These are phyloP conservation scores for Euptelea pleiosperma DNA, from an alignment of 164 flowering plant genomes.

Conservation along the genomic window DNA sequence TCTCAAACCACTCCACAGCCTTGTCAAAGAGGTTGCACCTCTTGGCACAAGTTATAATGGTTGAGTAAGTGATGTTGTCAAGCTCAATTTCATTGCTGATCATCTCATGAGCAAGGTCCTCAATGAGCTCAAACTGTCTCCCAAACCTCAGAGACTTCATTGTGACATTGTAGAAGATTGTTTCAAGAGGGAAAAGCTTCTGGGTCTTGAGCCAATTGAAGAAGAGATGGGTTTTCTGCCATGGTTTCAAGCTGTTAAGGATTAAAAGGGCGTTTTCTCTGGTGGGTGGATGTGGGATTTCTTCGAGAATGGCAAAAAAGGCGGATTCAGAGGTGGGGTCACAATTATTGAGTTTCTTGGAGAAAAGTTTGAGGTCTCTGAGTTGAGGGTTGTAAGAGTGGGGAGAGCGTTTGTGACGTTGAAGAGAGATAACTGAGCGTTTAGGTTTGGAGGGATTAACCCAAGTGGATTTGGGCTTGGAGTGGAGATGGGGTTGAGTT, in stretches of 20 bases:
- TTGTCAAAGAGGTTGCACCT: constrained; percentile 61
- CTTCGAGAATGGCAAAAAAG: constrained; percentile 38
- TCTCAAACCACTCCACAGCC: constrained; percentile 93
- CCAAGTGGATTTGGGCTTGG: constrained; percentile 86
- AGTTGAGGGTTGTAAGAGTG: constrained; percentile 58
- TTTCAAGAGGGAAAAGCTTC: constrained; percentile 70
- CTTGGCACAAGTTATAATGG: constrained; percentile 92
- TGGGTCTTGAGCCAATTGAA: constrained; percentile 82
- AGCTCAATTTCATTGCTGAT: constrained; percentile 53
- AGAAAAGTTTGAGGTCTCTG: constrained; percentile 57
- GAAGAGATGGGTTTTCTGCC: constrained; percentile 69
- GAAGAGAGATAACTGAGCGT: constrained; percentile 66
- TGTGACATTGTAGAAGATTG: constrained; percentile 79
- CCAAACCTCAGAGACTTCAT: constrained; percentile 91
- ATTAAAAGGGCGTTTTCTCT: constrained; percentile 72
- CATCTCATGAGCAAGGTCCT: constrained; percentile 82
- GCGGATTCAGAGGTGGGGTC: constrained; percentile 36
- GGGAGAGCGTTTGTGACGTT: constrained; percentile 61
- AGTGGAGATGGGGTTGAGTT: constrained; percentile 31
- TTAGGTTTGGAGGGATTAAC: constrained; percentile 79
- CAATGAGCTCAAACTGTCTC: constrained; percentile 64
- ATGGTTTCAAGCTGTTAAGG: constrained; percentile 62
- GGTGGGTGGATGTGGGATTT: constrained; percentile 55
- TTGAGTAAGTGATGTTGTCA: constrained; percentile 90
- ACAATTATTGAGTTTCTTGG: constrained; percentile 54